Conservation (phyloP, 371 early-diverging fungal genomes). For the Apophysomyces sp. region DNA sequence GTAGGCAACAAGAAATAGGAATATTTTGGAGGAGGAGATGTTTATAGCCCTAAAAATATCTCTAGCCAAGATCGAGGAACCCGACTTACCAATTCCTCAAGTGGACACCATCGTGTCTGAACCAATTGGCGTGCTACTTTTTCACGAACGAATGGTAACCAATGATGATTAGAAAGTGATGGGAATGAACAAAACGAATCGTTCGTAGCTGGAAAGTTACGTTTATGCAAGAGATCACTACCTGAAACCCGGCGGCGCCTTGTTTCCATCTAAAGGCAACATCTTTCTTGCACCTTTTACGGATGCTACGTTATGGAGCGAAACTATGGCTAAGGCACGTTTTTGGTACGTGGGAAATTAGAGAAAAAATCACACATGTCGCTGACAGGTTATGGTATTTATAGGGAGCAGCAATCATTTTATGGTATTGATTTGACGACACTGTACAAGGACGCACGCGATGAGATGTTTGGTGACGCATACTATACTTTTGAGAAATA, state of each 20-base stretch:
- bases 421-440: conserved; percentile 93
- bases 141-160: conserved; percentile 90
- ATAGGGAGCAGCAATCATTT: conserved; percentile 77
- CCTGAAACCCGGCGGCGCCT: conserved; percentile 89
- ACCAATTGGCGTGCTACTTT: conserved; percentile 94
- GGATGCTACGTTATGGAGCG: conserved; percentile 82
- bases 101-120: conserved; percentile 97
- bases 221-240: conserved; percentile 87
- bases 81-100: conserved; percentile 63
- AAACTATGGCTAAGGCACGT: conserved; percentile 90
- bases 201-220: conserved; percentile 71
- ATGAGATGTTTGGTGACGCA: conserved; percentile 77
- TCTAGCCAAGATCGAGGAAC: conserved; percentile 85
- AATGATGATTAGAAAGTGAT: not conserved
- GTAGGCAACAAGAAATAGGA: too few relatives aligned
- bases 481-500: not conserved
- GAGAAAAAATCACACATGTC: not conserved
- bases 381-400: not conserved
- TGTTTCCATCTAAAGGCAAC: conserved; percentile 88
- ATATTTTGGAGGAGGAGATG: too few relatives aligned
- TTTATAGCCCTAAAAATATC: not conserved
- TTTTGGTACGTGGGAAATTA: conserved; percentile 57
- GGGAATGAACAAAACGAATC: not conserved
- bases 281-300: conserved; percentile 90
- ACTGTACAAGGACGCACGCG: conserved; percentile 76